phyloP scores from a whole-genome alignment of 2,329 filamentous ascomycete genomes.

The Colletotrichum filicis region DNA sequence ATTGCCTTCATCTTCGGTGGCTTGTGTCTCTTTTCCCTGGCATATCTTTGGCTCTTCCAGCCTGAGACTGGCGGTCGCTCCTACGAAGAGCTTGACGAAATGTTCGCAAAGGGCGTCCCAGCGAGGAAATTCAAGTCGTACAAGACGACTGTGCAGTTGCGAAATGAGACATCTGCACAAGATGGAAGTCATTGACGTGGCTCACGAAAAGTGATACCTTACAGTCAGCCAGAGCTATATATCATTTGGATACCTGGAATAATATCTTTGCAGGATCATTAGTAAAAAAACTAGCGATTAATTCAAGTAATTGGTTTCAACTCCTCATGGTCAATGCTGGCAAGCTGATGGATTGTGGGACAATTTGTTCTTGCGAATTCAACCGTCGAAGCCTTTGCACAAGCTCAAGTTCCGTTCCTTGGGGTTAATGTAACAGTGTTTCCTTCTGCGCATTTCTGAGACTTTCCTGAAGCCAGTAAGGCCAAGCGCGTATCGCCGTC shows the following conservation, averaged over 20 bases:
- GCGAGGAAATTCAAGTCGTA: slow-evolving; percentile 41
- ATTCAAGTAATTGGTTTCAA: background rate
- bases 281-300: background rate
- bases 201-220: background rate
- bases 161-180: slow-evolving; percentile 20
- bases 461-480: background rate
- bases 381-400: background rate
- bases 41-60: slow-evolving; percentile 48
- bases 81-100: slow-evolving; percentile 42
- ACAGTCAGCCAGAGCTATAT: background rate
- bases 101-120: slow-evolving; percentile 40
- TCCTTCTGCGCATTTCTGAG: slow-evolving; percentile 13
- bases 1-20: slow-evolving; percentile 53
- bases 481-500: slow-evolving; percentile 1
- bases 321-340: background rate
- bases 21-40: slow-evolving; percentile 42
- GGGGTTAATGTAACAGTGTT: background rate
- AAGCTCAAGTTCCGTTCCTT: background rate
- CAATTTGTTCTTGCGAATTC: background rate
- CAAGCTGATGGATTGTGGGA: background rate
- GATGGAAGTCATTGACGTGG: background rate
- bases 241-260: background rate
- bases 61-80: slow-evolving; percentile 46
- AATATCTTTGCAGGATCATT: no score
- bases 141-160: slow-evolving; percentile 29